Base-by-base conservation (phyloP, 129 eudicot genomes). In the Flaveria ramosissima region DNA sequence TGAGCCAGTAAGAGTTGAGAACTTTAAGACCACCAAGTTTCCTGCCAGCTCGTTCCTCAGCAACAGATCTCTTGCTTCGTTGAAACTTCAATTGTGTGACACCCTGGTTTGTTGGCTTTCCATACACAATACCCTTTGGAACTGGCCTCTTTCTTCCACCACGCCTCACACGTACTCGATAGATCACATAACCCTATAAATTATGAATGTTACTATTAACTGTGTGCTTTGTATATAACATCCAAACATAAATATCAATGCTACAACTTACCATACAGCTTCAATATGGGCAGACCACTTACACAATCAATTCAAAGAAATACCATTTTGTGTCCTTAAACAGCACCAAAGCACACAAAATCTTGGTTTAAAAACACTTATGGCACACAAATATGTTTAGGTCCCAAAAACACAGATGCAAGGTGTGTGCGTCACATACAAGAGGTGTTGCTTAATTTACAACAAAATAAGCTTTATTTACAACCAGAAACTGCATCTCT, bases 71-170 rank as follows among this genome's bases (percentile, higher is more conserved):
- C 79, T 88, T 88, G 86, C 92, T 88, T 6, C 93, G 82, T 72
- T 88, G 93, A 71, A 88, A 88, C 48, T 88, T 88, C 52, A 88
- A 81, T 24, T 88, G 93, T 24, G 93, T 88, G 9, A 88, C 90
- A 19, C 93, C 93, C 90, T 88, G 90, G 86, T 88, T 88, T 70
- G 90, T 88, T 16, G 93, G 93, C 84, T 88, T 88, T 30, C 93
- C 93, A 12, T 88, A 88, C 70, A 89, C 90, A 82, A 89, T 89
- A 90, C 96, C 96, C 79, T 90, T 90, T 6, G 96, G 86, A 9
- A 90, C 96, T 14, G 96, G 96, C 81, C 96, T 85, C 90, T 90
- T 90, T 45, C 96, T 84, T 47, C 96, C 96, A 53, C 92, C 96
- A 83, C 96, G 92, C 57, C 88, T 85, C 65, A 89, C 96, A 78